Conservation (phyloP, 495 filamentous ascomycete species). For the Hypoxylon fragiforme region DNA sequence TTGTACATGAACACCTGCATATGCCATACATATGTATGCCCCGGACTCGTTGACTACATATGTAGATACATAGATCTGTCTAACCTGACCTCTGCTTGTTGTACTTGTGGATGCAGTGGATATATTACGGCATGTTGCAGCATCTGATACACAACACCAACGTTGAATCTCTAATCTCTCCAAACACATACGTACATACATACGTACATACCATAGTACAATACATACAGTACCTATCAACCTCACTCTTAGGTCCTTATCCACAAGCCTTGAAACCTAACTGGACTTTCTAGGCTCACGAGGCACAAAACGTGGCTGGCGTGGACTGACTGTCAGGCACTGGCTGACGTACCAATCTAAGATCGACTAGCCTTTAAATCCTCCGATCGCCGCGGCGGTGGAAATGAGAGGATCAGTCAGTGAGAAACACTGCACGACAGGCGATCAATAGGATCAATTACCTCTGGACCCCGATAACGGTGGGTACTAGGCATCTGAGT, state of each 20-base stretch:
- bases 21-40: too few relatives aligned
- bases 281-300: not conserved
- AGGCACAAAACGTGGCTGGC: not conserved
- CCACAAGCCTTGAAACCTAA: too few relatives aligned
- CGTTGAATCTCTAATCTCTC: constrained; percentile 1
- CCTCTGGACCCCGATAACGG: constrained; percentile 4
- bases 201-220: not conserved
- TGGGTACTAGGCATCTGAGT: not conserved
- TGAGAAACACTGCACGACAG: constrained; percentile 1
- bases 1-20: too few relatives aligned
- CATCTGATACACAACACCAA: constrained; percentile 19
- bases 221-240: too few relatives aligned
- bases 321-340: not conserved
- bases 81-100: too few relatives aligned
- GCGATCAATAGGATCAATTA: constrained; percentile 6
- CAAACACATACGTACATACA: too few relatives aligned
- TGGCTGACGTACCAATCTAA: constrained; percentile 5
- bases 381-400: constrained; percentile 13
- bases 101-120: too few relatives aligned
- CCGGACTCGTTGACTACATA: too few relatives aligned
- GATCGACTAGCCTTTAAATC: constrained; percentile 19
- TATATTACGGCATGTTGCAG: constrained; percentile 27
- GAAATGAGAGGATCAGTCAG: constrained; percentile 1
- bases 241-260: too few relatives aligned
- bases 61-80: too few relatives aligned